Evolutionary conservation across 1,139 yeast species (phyloP), one percentile per base, ranked within the genome.

Genomic region (Candida dubliniensis): DNA sequence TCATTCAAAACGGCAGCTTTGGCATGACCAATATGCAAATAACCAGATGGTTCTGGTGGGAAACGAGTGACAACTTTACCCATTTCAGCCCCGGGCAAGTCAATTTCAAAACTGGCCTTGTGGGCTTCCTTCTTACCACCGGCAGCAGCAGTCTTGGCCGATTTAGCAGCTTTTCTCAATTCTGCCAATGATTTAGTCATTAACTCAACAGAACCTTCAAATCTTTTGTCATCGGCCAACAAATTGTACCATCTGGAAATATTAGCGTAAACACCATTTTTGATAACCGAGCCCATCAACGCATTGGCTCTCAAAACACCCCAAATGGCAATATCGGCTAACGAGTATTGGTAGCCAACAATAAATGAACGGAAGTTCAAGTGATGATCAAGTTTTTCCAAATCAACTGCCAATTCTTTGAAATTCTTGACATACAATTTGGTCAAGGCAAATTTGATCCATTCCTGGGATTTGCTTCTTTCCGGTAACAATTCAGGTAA

Each of bases 21-120:
- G 51, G 96, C 97, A 64, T 93, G 99, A 57, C 99, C 98, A 70
- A 72, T 72, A 84, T 93, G 79, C 66, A 93, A 78, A 69, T 89
- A 91, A 74, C 98, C 98, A 71, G 95, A 87, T 42, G 84, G 84
- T 61, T 79, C 84, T 51, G 95, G 95, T 55, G 98, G 98, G 82
- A 93, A 93, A 73, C 99, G 87, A 44, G 98, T 93, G 45, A 93
- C 98, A 47, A 93, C 98, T 67, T 90, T 76, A 51, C 99, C 99
- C 51, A 86, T 82, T 59, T 79, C 82, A 47, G 98, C 99, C 61
- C 83, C 95, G 47, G 87, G 87, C 54, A 93, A 80, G 58, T 88
- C 95, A 60, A 93, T 93, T 64, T 90, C 97, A 57, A 86, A 93
- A 65, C 85, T 90, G 48, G 98, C 98, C 69, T 85, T 85, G 74